Evolutionary conservation across 2,329 filamentous ascomycete genomes (phyloP).

Genomic region (Venturia effusa): DNA sequence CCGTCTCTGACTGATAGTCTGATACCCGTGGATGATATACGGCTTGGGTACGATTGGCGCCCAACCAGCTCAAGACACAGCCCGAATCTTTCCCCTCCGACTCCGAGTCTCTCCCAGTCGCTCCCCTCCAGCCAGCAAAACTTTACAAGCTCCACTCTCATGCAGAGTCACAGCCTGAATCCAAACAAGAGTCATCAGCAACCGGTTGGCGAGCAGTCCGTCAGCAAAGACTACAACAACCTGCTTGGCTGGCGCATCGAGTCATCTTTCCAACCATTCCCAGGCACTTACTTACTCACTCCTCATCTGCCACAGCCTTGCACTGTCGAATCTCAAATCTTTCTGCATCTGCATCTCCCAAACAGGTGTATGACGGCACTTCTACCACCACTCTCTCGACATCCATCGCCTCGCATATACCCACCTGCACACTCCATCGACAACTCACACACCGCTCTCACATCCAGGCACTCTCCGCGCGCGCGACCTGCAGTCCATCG

Average conservation of each 20-base stretch:
- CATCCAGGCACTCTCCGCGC: background rate
- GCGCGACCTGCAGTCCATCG: background rate
- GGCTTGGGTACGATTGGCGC: too few relatives aligned
- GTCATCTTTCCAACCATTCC: background rate
- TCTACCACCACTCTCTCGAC: background rate
- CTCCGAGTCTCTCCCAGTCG: too few relatives aligned
- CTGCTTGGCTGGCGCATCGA: background rate
- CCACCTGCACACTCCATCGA: background rate
- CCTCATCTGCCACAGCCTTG: background rate
- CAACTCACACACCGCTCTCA: background rate
- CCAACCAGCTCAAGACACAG: too few relatives aligned
- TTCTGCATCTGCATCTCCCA: background rate
- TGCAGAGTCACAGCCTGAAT: constrained; percentile 1
- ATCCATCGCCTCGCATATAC: background rate
- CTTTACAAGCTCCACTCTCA: background rate
- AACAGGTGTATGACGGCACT: background rate
- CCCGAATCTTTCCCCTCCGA: background rate
- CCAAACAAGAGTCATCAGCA: background rate
- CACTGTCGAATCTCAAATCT: background rate
- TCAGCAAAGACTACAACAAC: background rate
- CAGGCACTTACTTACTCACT: background rate
- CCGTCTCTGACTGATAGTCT: background rate
- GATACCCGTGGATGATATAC: background rate
- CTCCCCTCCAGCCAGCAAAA: background rate
- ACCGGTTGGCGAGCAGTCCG: background rate